phyloP scores from a whole-genome alignment of 2,329 filamentous ascomycete species.

The Colletotrichum sp. region DNA sequence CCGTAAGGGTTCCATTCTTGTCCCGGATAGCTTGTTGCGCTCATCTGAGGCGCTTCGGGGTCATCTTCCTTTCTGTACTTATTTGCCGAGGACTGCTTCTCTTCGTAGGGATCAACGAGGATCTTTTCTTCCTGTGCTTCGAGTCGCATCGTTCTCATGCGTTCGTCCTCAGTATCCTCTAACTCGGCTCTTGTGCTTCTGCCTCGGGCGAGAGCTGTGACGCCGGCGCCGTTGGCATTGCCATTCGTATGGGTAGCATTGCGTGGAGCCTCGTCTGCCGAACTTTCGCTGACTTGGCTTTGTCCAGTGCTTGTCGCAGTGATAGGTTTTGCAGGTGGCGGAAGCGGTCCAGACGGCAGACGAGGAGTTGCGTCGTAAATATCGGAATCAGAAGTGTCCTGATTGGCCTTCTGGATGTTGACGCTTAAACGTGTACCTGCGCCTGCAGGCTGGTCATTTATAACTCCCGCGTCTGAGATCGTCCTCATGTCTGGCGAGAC shows the following conservation, averaged over 20 bases:
- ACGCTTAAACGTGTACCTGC: constrained; percentile 4
- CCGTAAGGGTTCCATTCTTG: constrained; percentile 71
- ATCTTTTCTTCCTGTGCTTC: constrained; percentile 60
- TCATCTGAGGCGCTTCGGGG: constrained; percentile 62
- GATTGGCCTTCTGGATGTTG: constrained; percentile 23
- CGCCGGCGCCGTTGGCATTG: not conserved
- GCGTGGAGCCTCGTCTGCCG: constrained; percentile 15
- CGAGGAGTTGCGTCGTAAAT: constrained; percentile 37
- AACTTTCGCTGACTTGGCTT: constrained; percentile 16
- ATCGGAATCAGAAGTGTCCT: constrained; percentile 27
- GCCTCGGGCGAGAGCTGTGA: constrained; percentile 12
- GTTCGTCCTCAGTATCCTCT: constrained; percentile 46
- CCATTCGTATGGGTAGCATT: constrained; percentile 21
- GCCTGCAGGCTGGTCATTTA: not conserved
- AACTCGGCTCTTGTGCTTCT: constrained; percentile 36
- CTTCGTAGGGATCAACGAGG: constrained; percentile 36
- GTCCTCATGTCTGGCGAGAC: not conserved
- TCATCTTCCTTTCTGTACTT: constrained; percentile 41
- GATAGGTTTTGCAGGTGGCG: constrained; percentile 1
- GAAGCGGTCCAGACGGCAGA: not conserved
- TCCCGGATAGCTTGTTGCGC: constrained; percentile 70
- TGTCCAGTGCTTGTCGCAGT: constrained; percentile 13
- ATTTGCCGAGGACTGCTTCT: constrained; percentile 25
- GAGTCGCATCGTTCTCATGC: constrained; percentile 47
- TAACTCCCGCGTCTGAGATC: not conserved